These are phyloP conservation scores for Sporothrix phasma DNA, from an alignment of 2,329 filamentous ascomycete genomes.

Conservation along the genomic window DNA sequence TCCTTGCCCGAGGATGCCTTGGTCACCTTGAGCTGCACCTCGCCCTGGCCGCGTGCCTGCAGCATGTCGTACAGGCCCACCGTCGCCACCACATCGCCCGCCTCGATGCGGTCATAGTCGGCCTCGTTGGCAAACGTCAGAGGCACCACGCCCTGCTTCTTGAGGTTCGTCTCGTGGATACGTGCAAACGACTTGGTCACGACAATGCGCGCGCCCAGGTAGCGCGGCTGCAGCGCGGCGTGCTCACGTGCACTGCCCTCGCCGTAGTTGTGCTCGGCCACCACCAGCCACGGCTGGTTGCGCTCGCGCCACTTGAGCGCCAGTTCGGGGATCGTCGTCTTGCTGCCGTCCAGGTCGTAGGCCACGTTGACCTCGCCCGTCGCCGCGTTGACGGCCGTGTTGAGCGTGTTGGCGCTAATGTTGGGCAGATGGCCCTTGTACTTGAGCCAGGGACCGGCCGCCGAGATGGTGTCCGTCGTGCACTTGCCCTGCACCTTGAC, in stretches of 20 bases:
- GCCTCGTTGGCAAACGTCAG: constrained; percentile 80
- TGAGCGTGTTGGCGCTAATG: constrained; percentile 94
- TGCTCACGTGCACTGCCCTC: constrained; percentile 82
- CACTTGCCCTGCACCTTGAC: constrained; percentile 97
- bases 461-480: constrained; percentile 97
- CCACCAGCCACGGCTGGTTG: constrained; percentile 76
- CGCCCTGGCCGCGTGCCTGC: constrained; percentile 63
- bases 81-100: constrained; percentile 75
- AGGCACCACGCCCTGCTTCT: constrained; percentile 95
- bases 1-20: constrained; percentile 55
- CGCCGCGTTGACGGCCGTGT: constrained; percentile 84
- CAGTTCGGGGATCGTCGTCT: constrained; percentile 75
- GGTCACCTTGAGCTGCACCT: constrained; percentile 57
- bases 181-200: constrained; percentile 74
- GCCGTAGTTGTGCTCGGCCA: constrained; percentile 95
- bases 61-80: constrained; percentile 78
- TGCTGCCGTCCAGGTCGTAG: constrained; percentile 71
- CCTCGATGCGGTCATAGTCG: constrained; percentile 76
- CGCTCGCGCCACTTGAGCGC: constrained; percentile 72
- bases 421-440: constrained; percentile 99
- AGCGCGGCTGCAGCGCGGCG: constrained; percentile 74
- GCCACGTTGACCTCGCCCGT: constrained; percentile 89
- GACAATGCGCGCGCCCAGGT: constrained; percentile 73
- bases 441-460: constrained; percentile 93
- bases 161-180: constrained; percentile 89